Evolutionary conservation across 768 basidiomycete genomes (phyloP).

Genomic region (Termitomyces sp.): DNA sequence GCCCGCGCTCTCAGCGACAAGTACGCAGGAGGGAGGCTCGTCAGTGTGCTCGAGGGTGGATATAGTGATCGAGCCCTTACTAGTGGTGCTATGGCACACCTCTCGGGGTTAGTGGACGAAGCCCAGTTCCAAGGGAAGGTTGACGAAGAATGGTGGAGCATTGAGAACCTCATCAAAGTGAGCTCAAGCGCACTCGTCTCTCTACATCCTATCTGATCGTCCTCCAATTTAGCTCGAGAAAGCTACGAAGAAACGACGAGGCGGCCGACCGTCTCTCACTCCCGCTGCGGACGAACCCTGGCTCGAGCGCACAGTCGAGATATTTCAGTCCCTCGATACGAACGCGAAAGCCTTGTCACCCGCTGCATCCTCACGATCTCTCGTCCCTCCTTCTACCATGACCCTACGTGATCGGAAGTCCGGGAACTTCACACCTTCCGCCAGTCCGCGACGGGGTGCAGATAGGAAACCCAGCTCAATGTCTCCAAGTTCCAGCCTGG

Average conservation of each 20-base stretch:
- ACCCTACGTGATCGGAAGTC: conserved; percentile 12
- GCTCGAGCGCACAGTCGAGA: conserved; percentile 52
- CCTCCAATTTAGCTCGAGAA: conserved; percentile 53
- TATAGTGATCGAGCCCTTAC: conserved; percentile 88
- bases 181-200: conserved; percentile 6
- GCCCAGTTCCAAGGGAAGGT: conserved; percentile 26
- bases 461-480: conserved; percentile 10
- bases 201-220: background rate
- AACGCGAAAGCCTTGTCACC: conserved; percentile 6
- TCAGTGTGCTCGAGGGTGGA: conserved; percentile 94
- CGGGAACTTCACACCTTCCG: conserved; percentile 7
- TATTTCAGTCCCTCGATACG: conserved; percentile 43
- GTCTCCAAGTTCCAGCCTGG: background rate
- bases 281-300: conserved; percentile 40
- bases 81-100: conserved; percentile 80
- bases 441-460: conserved; percentile 5
- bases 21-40: conserved; percentile 63
- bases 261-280: conserved; percentile 40
- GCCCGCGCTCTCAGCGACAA: conserved; percentile 58
- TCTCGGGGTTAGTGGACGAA: conserved; percentile 59
- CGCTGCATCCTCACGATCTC: background rate
- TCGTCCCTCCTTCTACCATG: conserved; percentile 5
- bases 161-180: conserved; percentile 59
- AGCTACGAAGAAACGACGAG: conserved; percentile 55
- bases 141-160: conserved; percentile 63